Percentiles rank a stretch among this genome's conserved stretches.
These are phyloP conservation scores for Catunica adiposa DNA, from an alignment of 2,329 filamentous ascomycete genomes.

Conservation along the genomic window DNA sequence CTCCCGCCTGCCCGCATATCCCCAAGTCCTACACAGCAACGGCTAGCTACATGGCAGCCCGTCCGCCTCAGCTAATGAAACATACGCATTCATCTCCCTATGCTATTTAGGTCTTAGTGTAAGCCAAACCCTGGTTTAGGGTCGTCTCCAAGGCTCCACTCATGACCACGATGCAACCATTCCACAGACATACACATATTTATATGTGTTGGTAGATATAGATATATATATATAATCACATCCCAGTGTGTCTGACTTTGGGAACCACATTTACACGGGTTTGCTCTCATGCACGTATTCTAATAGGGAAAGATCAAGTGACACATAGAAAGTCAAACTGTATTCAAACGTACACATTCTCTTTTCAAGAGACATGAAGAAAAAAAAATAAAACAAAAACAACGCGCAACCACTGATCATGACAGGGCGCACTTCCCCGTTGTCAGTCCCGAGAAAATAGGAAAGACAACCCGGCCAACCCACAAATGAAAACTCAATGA, in stretches of 20 bases:
- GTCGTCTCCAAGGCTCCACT: too few relatives aligned
- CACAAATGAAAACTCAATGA: neutral
- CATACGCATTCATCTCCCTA: neutral
- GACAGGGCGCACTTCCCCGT: neutral
- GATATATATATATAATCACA: too few relatives aligned
- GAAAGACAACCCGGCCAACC: neutral
- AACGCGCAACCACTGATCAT: neutral
- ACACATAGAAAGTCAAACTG: neutral
- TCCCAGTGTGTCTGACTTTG: too few relatives aligned
- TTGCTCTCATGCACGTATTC: neutral
- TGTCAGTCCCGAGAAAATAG: neutral
- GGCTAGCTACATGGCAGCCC: neutral
- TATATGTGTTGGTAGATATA: too few relatives aligned
- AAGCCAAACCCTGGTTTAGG: neutral
- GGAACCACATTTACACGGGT: too few relatives aligned
- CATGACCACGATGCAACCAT: too few relatives aligned
- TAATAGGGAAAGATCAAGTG: neutral
- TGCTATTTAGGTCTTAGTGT: neutral
- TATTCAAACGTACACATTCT: neutral
- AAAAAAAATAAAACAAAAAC: neutral
- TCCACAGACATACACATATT: too few relatives aligned
- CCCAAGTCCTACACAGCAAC: neutral
- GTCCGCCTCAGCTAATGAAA: neutral
- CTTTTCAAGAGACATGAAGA: neutral
- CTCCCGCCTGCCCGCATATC: neutral